phyloP scores from a whole-genome alignment of 2,329 filamentous ascomycete species.

The Calonectria hongkongensis region DNA sequence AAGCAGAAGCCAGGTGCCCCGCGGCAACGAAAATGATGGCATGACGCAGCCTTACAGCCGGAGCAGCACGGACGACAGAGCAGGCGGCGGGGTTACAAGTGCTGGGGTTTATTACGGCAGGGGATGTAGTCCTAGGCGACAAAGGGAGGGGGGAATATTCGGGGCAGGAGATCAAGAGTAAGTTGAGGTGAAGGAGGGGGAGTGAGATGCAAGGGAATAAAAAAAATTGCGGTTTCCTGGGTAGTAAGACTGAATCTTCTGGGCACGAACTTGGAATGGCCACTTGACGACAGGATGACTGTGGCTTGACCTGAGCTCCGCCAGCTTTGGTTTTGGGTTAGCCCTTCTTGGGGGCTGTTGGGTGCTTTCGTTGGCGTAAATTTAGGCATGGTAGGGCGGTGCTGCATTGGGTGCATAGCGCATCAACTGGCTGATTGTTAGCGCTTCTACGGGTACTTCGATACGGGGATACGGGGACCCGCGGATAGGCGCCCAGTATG shows the following conservation, averaged over 20 bases:
- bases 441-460: background rate
- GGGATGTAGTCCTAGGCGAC: background rate
- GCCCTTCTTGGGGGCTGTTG: conserved; percentile 4
- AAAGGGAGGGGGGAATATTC: background rate
- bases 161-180: background rate
- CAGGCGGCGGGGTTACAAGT: conserved; percentile 46
- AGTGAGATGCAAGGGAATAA: conserved; percentile 21
- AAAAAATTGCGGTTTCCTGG: conserved; percentile 16
- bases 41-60: conserved; percentile 61
- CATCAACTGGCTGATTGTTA: conserved; percentile 1
- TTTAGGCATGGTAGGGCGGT: conserved; percentile 13
- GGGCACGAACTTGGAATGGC: conserved; percentile 38
- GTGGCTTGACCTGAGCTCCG: conserved; percentile 47
- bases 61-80: conserved; percentile 39
- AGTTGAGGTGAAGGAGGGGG: conserved; percentile 28
- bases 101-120: conserved; percentile 1
- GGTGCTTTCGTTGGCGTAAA: background rate
- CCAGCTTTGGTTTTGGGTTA: conserved; percentile 12
- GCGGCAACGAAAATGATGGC: conserved; percentile 68
- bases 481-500: conserved; percentile 13
- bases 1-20: conserved; percentile 71
- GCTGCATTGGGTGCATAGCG: conserved; percentile 17
- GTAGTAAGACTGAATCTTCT: conserved; percentile 33
- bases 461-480: conserved; percentile 19
- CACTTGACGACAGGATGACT: conserved; percentile 53